A percentile compares a stretch with the other conserved stretches of the same genome.
These are phyloP conservation scores for Tulasnella sp. DNA, from an alignment of 768 basidiomycete species.

Conservation along the genomic window DNA sequence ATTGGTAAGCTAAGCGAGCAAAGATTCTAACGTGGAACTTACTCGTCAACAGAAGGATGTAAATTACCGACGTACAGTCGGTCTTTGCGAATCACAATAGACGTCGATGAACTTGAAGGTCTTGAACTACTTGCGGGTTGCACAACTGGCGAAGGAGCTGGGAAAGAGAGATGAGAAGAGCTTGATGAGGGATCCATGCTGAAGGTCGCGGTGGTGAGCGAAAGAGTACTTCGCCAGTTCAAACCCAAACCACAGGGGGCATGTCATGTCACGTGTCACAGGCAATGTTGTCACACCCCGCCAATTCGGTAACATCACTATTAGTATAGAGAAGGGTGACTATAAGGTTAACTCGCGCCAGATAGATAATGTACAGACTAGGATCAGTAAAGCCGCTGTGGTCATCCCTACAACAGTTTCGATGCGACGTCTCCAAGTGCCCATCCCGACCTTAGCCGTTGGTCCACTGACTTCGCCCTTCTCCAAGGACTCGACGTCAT, in stretches of 20 bases:
- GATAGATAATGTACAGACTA: not conserved
- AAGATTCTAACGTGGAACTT: slow-evolving; percentile 19
- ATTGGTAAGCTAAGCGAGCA: not conserved
- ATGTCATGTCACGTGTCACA: too few relatives aligned
- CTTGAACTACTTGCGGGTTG: not conserved
- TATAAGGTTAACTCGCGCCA: not conserved
- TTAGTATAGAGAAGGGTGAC: not conserved
- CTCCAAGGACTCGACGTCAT: slow-evolving; percentile 2
- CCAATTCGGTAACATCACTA: not conserved
- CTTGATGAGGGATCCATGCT: slow-evolving; percentile 3
- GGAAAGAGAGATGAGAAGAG: not conserved
- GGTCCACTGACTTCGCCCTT: not conserved
- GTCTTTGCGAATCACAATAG: slow-evolving; percentile 34
- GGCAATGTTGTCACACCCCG: not conserved
- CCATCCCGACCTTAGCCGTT: not conserved
- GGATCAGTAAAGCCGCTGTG: not conserved
- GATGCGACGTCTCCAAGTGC: not conserved
- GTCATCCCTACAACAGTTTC: not conserved
- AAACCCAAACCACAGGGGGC: slow-evolving; percentile 1
- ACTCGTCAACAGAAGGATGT: slow-evolving; percentile 81
- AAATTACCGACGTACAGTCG: slow-evolving; percentile 86
- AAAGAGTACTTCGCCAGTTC: not conserved
- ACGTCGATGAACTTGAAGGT: slow-evolving; percentile 4
- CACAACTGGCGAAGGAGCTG: not conserved
- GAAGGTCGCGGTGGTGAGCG: not conserved